These are phyloP conservation scores for Tothia fuscella DNA, from an alignment of 2,329 filamentous ascomycete genomes.

Conservation along the genomic window DNA sequence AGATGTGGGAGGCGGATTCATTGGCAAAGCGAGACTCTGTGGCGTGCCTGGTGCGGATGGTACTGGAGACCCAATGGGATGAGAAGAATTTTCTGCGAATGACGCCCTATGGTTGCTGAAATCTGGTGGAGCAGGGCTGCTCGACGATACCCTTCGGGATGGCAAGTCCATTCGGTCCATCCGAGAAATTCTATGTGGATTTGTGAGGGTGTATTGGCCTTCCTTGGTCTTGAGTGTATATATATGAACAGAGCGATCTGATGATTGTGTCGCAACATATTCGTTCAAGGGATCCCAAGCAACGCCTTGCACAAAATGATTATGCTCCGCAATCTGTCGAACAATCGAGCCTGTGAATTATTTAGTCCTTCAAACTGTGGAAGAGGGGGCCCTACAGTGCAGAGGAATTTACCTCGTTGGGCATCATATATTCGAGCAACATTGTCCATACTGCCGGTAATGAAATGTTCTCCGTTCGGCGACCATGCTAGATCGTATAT, in stretches of 20 bases:
- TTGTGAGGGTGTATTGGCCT: conserved; percentile 75
- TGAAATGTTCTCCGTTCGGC: conserved; percentile 91
- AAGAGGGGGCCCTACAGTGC: conserved; percentile 11
- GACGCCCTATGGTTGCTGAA: conserved; percentile 56
- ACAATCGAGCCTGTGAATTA: conserved; percentile 48
- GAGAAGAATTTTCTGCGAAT: conserved; percentile 42
- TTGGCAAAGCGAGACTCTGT: conserved; percentile 75
- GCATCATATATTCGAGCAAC: conserved; percentile 95
- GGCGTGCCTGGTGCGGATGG: conserved; percentile 91
- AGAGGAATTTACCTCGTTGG: conserved; percentile 55
- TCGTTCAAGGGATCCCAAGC: conserved; percentile 98
- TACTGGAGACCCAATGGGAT: conserved; percentile 65
- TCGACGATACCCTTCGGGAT: conserved; percentile 72
- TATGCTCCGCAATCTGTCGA: conserved; percentile 91
- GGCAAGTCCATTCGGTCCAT: conserved; percentile 91
- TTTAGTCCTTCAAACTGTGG: background rate
- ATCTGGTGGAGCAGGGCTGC: conserved; percentile 84
- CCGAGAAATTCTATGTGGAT: no score
- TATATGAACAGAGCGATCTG: conserved; percentile 93
- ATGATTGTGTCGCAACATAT: conserved; percentile 95
- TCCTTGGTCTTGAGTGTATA: conserved; percentile 95
- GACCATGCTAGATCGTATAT: conserved; percentile 99
- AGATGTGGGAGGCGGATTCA: conserved; percentile 90
- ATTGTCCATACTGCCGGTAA: conserved; percentile 99
- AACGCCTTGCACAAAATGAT: conserved; percentile 95